Evolutionary conservation across 176 grass and related monocot genomes (phyloP).

Genomic region (Themeda triandra): DNA sequence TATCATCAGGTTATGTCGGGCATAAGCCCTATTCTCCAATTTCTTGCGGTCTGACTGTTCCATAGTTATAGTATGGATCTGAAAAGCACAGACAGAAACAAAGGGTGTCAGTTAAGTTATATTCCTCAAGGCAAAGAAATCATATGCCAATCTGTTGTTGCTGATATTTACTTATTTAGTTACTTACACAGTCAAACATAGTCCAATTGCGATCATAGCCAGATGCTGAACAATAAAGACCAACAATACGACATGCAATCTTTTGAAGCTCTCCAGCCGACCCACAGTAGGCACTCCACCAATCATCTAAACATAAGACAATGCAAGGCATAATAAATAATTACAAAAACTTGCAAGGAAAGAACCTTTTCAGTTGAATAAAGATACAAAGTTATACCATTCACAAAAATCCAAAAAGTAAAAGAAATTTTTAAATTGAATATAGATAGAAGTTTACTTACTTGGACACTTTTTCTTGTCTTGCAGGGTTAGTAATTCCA

Average conservation of each 20-base stretch:
- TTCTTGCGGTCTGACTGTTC: neutral
- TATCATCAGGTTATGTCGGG: neutral
- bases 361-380: neutral
- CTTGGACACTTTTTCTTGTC: neutral
- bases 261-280: neutral
- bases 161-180: neutral
- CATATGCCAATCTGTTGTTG: neutral
- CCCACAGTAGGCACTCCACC: neutral
- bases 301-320: neutral
- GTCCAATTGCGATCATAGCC: neutral
- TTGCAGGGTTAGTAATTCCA: neutral
- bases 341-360: neutral
- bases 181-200: slow-evolving; percentile 14
- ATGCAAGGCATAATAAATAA: neutral
- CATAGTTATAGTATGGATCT: neutral
- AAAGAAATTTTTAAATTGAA: neutral
- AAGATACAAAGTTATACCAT: neutral
- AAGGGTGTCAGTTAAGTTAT: neutral
- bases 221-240: slow-evolving; percentile 3
- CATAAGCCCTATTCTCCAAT: neutral
- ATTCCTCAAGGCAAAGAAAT: neutral
- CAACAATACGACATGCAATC: neutral
- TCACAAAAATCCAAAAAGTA: neutral
- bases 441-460: neutral
- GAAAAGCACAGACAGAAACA: neutral